A percentile compares a stretch with the other conserved stretches of the same genome.
These are phyloP conservation scores for Umbilicus rupestris DNA, from an alignment of 164 flowering plant species.

Conservation along the genomic window DNA sequence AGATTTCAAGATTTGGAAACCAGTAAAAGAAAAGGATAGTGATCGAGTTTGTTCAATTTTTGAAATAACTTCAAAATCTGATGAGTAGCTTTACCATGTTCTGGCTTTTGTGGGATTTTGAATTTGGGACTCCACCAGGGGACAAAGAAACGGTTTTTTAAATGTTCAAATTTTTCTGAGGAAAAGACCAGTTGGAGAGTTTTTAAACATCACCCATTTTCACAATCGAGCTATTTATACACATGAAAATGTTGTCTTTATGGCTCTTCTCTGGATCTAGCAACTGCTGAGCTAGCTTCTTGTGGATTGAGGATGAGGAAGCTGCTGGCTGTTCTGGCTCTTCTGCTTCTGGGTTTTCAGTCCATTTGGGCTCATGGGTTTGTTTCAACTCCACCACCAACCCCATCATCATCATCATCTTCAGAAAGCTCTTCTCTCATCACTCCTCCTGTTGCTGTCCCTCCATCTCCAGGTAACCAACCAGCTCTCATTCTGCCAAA, in stretches of 20 bases:
- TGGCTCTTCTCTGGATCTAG: not conserved
- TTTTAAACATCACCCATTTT: not conserved
- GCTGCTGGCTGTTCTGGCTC: not conserved
- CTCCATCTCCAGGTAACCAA: constrained; percentile 2
- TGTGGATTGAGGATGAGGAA: not conserved
- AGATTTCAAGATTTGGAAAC: too few species aligned
- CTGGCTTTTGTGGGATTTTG: not conserved
- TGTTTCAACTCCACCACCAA: not conserved
- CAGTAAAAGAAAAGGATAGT: too few species aligned
- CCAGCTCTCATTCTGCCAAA: not conserved
- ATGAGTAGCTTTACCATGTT: not conserved
- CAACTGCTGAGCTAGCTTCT: not conserved
- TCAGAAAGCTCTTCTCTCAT: too few species aligned
- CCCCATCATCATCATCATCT: not conserved
- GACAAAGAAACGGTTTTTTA: not conserved
- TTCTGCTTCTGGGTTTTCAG: not conserved
- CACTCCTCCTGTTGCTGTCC: not conserved
- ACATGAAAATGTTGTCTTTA: not conserved
- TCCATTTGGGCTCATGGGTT: constrained; percentile 3
- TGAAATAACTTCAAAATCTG: too few species aligned
- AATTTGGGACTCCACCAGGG: not conserved
- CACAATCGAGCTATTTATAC: not conserved
- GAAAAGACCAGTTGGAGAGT: not conserved
- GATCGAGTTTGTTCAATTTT: too few species aligned
- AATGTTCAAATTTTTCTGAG: not conserved